phyloP scores from a whole-genome alignment of 306 rosid species.

The Cucurbita maxima region DNA sequence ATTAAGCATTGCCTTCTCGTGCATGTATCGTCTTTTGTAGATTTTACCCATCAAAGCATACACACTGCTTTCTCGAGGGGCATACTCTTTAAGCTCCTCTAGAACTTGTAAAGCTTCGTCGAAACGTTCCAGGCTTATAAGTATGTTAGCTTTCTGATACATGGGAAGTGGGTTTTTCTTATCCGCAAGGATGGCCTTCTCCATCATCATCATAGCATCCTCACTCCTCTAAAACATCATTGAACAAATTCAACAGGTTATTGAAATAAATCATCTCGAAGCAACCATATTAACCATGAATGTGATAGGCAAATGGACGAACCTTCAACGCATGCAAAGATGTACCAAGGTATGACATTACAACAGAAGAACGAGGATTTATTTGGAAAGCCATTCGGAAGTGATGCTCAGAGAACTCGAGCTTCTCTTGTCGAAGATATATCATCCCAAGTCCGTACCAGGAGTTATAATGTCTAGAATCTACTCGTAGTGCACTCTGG shows the following conservation, averaged over 20 bases:
- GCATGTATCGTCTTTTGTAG: constrained; percentile 72
- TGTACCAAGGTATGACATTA: constrained; percentile 85
- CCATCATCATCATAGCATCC: constrained; percentile 83
- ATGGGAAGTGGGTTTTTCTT: constrained; percentile 94
- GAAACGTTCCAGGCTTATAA: constrained; percentile 52
- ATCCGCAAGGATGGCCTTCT: constrained; percentile 83
- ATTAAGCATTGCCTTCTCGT: constrained; percentile 88
- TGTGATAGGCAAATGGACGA: constrained; percentile 13
- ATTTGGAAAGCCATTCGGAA: constrained; percentile 75
- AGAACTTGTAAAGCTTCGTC: constrained; percentile 80
- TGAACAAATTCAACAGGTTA: constrained; percentile 13
- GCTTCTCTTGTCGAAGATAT: constrained; percentile 88
- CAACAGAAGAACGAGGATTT: constrained; percentile 78
- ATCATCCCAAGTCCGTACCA: constrained; percentile 99
- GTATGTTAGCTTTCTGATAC: constrained; percentile 96
- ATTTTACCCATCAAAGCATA: constrained; percentile 93
- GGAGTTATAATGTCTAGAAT: constrained; percentile 82
- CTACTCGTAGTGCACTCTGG: constrained; percentile 82
- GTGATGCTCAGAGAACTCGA: constrained; percentile 88
- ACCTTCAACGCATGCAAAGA: constrained; percentile 83
- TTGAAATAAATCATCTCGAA: constrained; percentile 4
- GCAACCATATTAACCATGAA: constrained; percentile 7
- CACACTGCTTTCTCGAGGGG: constrained; percentile 92
- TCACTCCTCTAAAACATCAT: constrained; percentile 50
- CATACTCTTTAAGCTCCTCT: constrained; percentile 76